Percentiles rank a stretch among this genome's conserved stretches.
phyloP scores from a whole-genome alignment of 768 basidiomycete species.

The Pleurotus djamor region DNA sequence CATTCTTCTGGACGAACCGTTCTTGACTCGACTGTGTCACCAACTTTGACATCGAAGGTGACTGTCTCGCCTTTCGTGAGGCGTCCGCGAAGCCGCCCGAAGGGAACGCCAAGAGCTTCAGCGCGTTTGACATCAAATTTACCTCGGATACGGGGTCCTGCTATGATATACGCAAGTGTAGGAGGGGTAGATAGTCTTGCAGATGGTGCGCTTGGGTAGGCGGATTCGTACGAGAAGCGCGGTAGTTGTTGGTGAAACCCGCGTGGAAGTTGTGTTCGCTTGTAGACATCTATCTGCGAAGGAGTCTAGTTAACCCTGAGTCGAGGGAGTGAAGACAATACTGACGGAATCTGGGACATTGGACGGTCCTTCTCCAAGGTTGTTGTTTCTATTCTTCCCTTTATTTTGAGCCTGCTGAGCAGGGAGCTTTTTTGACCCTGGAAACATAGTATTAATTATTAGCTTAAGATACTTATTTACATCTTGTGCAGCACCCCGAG shows the following conservation, averaged over 20 bases:
- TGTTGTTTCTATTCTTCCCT: slow-evolving; percentile 10
- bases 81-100: slow-evolving; percentile 52
- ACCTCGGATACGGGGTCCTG: slow-evolving; percentile 52
- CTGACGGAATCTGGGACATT: not conserved
- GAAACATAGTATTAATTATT: slow-evolving; percentile 63
- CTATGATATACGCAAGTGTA: slow-evolving; percentile 47
- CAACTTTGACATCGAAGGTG: slow-evolving; percentile 48
- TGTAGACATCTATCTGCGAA: slow-evolving; percentile 24
- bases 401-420: slow-evolving; percentile 9
- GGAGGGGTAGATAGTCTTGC: slow-evolving; percentile 20
- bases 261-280: slow-evolving; percentile 21
- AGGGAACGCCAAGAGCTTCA: slow-evolving; percentile 56
- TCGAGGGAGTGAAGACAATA: slow-evolving; percentile 2
- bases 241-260: slow-evolving; percentile 39
- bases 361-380: not conserved
- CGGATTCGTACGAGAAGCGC: slow-evolving; percentile 18
- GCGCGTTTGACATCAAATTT: slow-evolving; percentile 78
- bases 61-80: slow-evolving; percentile 68
- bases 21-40: slow-evolving; percentile 34
- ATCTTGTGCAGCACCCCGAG: slow-evolving; percentile 35
- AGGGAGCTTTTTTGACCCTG: slow-evolving; percentile 29
- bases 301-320: not conserved
- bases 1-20: slow-evolving; percentile 61
- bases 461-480: slow-evolving; percentile 57
- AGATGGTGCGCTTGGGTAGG: slow-evolving; percentile 11